A percentile compares a stretch with the other conserved stretches of the same genome.
phyloP scores from a whole-genome alignment of 257 asterid genomes.

The Solanum boliviense region DNA sequence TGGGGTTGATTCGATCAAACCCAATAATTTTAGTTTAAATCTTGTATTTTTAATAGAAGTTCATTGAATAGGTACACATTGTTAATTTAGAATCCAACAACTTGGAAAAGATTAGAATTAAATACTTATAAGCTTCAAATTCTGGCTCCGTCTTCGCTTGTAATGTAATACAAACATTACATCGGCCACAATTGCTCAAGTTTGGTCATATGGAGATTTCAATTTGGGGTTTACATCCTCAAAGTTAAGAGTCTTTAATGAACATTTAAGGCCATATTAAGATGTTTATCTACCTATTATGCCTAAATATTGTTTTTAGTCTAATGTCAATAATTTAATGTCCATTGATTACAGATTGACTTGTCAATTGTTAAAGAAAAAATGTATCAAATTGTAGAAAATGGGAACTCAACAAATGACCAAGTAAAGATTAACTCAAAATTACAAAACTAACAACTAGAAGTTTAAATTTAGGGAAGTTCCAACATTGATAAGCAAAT shows the following conservation, averaged over 20 bases:
- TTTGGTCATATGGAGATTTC: neutral
- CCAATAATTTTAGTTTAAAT: too few species aligned
- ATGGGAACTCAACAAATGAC: neutral
- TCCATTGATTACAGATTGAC: neutral
- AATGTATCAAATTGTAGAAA: neutral
- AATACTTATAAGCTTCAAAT: neutral
- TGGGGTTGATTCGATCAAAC: too few species aligned
- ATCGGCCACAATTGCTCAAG: neutral
- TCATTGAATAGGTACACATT: too few species aligned
- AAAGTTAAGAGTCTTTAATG: neutral
- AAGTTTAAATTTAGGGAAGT: neutral
- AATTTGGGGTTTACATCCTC: too few species aligned
- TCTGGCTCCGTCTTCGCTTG: fast-evolving
- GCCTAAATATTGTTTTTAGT: neutral
- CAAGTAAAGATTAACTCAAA: neutral
- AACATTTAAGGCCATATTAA: neutral
- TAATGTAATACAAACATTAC: neutral
- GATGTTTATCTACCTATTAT: neutral
- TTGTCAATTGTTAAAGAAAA: neutral
- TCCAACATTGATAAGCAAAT: neutral
- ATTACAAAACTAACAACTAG: neutral
- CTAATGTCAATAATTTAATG: neutral
- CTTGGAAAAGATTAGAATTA: neutral
- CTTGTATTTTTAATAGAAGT: too few species aligned
- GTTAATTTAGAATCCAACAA: too few species aligned